A percentile compares a stretch with the other conserved stretches of the same genome.
Conservation (phyloP, 208 protist species). For the Tetramitus jugosus region DNA sequence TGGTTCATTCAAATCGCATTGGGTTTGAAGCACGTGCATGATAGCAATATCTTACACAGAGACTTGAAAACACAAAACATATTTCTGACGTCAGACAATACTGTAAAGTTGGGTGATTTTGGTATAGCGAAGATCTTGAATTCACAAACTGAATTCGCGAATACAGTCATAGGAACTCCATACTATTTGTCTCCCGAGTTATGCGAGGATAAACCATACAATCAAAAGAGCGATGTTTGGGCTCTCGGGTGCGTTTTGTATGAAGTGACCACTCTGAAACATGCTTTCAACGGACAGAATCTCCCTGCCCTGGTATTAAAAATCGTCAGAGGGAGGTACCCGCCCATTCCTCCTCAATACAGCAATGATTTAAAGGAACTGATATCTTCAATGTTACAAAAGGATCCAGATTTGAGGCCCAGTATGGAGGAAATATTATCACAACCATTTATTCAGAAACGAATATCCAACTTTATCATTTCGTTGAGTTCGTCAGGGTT, state of each 20-base stretch:
- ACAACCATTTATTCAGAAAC: slow-evolving; percentile 38
- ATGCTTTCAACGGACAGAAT: slow-evolving; percentile 73
- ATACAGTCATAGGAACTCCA: slow-evolving; percentile 69
- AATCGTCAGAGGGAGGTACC: slow-evolving; percentile 19
- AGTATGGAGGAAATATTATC: slow-evolving; percentile 59
- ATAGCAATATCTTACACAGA: slow-evolving; percentile 75
- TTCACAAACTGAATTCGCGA: slow-evolving; percentile 51
- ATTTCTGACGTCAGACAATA: slow-evolving; percentile 60
- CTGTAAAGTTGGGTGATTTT: slow-evolving; percentile 72
- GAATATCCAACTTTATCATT: no score
- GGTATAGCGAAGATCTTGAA: slow-evolving; percentile 66
- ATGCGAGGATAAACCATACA: slow-evolving; percentile 68
- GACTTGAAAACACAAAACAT: slow-evolving; percentile 79
- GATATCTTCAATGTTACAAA: slow-evolving; percentile 59
- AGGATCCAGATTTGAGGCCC: slow-evolving; percentile 65
- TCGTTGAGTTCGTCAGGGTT: no score
- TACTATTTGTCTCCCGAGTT: slow-evolving; percentile 85
- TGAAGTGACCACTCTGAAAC: slow-evolving; percentile 65
- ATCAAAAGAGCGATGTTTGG: slow-evolving; percentile 80
- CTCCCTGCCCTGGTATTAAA: slow-evolving; percentile 55
- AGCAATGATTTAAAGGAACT: slow-evolving; percentile 61
- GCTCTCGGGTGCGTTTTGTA: slow-evolving; percentile 71
- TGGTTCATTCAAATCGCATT: slow-evolving; percentile 81
- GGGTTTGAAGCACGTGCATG: slow-evolving; percentile 78
- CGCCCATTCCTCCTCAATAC: slow-evolving; percentile 56